Conservation (phyloP, 257 asterid genomes). For the Salvia hispanica region DNA sequence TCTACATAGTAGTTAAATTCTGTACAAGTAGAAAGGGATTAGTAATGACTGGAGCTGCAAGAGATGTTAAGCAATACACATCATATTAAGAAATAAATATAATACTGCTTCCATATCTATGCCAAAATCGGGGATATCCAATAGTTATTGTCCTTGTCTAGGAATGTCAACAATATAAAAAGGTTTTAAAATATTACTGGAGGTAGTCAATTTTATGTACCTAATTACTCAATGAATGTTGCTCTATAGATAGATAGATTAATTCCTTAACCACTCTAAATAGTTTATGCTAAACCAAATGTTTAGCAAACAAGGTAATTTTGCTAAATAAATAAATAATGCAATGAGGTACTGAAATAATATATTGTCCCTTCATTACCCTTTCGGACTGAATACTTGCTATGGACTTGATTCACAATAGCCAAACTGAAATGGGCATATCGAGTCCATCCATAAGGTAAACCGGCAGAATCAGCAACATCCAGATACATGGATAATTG, state of each 20-base stretch:
- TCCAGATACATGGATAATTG: conserved; percentile 55
- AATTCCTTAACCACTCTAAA: conserved; percentile 16
- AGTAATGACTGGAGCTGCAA: conserved; percentile 21
- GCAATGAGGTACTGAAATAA: conserved; percentile 11
- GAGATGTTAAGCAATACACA: conserved; percentile 24
- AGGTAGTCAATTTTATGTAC: conserved; percentile 3
- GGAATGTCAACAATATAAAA: background rate
- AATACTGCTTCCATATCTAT: conserved; percentile 17
- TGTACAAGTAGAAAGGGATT: conserved; percentile 14
- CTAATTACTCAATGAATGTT: conserved; percentile 15
- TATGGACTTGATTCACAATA: conserved; percentile 50
- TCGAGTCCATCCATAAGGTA: conserved; percentile 59
- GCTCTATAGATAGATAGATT: background rate
- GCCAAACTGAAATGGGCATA: conserved; percentile 51
- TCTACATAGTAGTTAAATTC: background rate
- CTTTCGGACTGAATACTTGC: conserved; percentile 47
- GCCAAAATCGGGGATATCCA: conserved; percentile 15
- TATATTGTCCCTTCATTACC: conserved; percentile 33
- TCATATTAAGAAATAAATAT: conserved; percentile 8
- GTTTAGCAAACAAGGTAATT: conserved; percentile 1
- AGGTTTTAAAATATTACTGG: conserved; percentile 8
- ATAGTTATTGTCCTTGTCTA: conserved; percentile 2
- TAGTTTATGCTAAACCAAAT: conserved; percentile 4
- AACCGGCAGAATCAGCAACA: conserved; percentile 46
- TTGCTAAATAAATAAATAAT: background rate